A percentile compares a stretch with the other conserved stretches of the same genome.
Evolutionary conservation across 371 early-diverging fungal genomes (phyloP).

Genomic region (Apophysomyces elegans): DNA sequence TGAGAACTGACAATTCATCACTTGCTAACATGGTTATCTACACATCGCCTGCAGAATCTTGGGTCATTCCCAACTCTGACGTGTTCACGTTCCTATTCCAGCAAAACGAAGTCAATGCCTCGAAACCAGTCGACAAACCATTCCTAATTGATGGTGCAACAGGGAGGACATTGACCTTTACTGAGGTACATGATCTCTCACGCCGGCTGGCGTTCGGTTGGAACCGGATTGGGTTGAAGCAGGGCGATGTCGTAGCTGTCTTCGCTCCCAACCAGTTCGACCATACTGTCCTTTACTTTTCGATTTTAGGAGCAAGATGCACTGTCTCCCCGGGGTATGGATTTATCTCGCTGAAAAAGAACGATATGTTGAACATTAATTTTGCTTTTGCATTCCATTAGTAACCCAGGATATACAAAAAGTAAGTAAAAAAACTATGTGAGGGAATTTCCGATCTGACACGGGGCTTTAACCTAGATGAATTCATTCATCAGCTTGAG

Average conservation of each 20-base stretch:
- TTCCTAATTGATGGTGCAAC: constrained; percentile 66
- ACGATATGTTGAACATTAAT: not conserved
- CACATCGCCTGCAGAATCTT: constrained; percentile 28
- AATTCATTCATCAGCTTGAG: constrained; percentile 71
- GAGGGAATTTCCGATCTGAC: not conserved
- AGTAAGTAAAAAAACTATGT: constrained; percentile 19
- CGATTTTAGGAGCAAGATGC: constrained; percentile 43
- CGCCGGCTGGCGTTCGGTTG: constrained; percentile 69
- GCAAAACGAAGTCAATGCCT: constrained; percentile 37
- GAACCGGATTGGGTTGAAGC: constrained; percentile 57
- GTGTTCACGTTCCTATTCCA: constrained; percentile 67
- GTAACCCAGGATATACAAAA: constrained; percentile 50
- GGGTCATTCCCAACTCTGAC: constrained; percentile 67
- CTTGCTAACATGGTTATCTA: constrained; percentile 35
- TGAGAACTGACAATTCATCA: not conserved
- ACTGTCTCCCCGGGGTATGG: constrained; percentile 44
- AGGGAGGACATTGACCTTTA: constrained; percentile 61
- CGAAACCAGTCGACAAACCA: constrained; percentile 36
- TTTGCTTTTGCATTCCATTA: not conserved
- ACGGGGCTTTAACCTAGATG: constrained; percentile 36
- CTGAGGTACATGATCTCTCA: constrained; percentile 54
- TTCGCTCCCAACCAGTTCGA: constrained; percentile 70
- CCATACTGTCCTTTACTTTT: constrained; percentile 44
- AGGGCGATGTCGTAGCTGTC: constrained; percentile 74
- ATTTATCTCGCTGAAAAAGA: not conserved